Percentiles rank a stretch among this genome's conserved stretches.
phyloP scores from a whole-genome alignment of 2,329 filamentous ascomycete genomes.

The Alternaria viburni region DNA sequence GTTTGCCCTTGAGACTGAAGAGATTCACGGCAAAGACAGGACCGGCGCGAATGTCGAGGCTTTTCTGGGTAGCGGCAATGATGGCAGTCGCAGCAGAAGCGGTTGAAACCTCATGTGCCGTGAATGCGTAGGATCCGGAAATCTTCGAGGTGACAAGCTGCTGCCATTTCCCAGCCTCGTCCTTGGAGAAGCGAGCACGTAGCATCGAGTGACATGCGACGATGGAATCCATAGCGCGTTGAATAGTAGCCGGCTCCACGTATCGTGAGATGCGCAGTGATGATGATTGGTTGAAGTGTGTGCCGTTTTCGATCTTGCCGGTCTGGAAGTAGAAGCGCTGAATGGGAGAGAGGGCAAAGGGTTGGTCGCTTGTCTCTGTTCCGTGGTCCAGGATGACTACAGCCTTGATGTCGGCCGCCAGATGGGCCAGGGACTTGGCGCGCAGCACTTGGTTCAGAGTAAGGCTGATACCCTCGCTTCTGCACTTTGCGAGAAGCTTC shows the following conservation, averaged over 20 bases:
- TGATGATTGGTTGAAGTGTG: constrained; percentile 56
- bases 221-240: constrained; percentile 33
- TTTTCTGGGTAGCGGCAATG: constrained; percentile 32
- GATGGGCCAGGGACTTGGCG: constrained; percentile 39
- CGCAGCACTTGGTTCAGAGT: constrained; percentile 42
- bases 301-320: constrained; percentile 36
- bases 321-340: constrained; percentile 54
- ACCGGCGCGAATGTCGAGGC: constrained; percentile 36
- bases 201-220: constrained; percentile 44
- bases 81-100: constrained; percentile 14
- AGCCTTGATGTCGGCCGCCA: constrained; percentile 28
- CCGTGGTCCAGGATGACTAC: constrained; percentile 7
- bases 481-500: constrained; percentile 40
- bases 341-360: constrained; percentile 54
- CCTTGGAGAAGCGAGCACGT: constrained; percentile 36
- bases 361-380: constrained; percentile 32
- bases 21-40: constrained; percentile 39
- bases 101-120: constrained; percentile 14
- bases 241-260: constrained; percentile 25
- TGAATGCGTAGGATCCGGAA: constrained; percentile 28
- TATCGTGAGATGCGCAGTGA: constrained; percentile 45
- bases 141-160: constrained; percentile 24
- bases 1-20: constrained; percentile 24
- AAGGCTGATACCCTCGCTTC: constrained; percentile 40
- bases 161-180: constrained; percentile 23